These are phyloP conservation scores for Hamamelis virginiana DNA, from an alignment of 164 flowering plant genomes.

Conservation along the genomic window DNA sequence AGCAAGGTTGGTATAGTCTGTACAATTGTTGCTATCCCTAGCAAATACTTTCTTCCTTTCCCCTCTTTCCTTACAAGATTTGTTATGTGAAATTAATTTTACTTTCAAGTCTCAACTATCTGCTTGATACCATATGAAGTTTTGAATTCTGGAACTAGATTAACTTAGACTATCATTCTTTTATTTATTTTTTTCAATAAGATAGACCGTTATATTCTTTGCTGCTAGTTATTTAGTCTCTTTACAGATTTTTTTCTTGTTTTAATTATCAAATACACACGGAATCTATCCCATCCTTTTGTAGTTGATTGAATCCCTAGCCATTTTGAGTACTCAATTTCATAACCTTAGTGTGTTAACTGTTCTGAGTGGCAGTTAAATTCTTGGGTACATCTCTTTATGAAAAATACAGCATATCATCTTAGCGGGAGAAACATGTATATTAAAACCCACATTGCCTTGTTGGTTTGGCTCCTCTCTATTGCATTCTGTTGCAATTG, in stretches of 20 bases:
- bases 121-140: too few relatives aligned
- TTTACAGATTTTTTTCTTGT: too few relatives aligned
- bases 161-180: too few relatives aligned
- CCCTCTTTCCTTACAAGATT: background rate
- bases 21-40: background rate
- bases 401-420: background rate
- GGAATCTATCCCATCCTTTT: background rate
- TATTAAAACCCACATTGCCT: background rate
- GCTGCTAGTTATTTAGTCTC: too few relatives aligned
- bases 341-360: background rate
- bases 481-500: background rate
- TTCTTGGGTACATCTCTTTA: background rate
- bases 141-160: too few relatives aligned
- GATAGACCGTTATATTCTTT: too few relatives aligned
- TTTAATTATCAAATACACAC: too few relatives aligned
- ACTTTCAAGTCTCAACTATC: background rate
- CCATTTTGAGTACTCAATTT: background rate
- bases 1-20: slow-evolving; percentile 40
- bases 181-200: too few relatives aligned
- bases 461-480: background rate
- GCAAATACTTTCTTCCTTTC: background rate
- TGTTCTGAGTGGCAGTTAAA: background rate
- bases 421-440: background rate
- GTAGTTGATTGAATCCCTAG: background rate
- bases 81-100: background rate